Evolutionary conservation across 495 filamentous ascomycete species (phyloP).

Genomic region (Sporormia fimetaria): DNA sequence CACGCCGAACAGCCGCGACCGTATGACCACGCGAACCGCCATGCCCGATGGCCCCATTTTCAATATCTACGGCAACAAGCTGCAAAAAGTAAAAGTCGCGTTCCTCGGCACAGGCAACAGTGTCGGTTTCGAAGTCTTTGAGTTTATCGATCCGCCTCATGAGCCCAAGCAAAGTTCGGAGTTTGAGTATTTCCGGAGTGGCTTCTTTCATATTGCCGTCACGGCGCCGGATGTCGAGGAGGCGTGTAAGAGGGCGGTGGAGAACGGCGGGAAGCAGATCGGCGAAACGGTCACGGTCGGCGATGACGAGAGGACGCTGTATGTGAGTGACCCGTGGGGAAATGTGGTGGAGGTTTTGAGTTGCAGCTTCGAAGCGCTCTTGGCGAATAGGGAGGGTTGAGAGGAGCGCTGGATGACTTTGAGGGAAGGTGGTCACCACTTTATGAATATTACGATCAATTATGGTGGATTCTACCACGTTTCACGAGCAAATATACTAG

Average conservation of each 20-base stretch:
- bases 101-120: conserved; percentile 24
- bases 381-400: conserved; percentile 10
- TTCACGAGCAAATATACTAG: too few species aligned
- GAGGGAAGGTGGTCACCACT: too few species aligned
- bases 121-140: conserved; percentile 27
- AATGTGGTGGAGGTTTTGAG: conserved; percentile 12
- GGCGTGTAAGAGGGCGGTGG: conserved; percentile 1
- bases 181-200: conserved; percentile 11
- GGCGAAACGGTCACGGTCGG: conserved; percentile 10
- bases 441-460: too few species aligned
- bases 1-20: conserved; percentile 7
- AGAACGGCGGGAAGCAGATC: conserved; percentile 5
- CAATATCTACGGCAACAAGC: conserved; percentile 15
- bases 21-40: conserved; percentile 12
- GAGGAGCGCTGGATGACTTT: too few species aligned
- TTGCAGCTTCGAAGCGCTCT: conserved; percentile 1
- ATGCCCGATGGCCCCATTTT: conserved; percentile 14
- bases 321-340: conserved; percentile 11
- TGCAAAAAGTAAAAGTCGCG: conserved; percentile 24
- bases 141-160: conserved; percentile 23
- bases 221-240: conserved; percentile 16
- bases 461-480: too few species aligned
- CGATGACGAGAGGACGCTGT: conserved; percentile 1
- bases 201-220: conserved; percentile 21
- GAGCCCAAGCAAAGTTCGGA: conserved; percentile 11